Evolutionary conservation across 2,329 filamentous ascomycete genomes (phyloP).

Genomic region (Hypocreales sp.): DNA sequence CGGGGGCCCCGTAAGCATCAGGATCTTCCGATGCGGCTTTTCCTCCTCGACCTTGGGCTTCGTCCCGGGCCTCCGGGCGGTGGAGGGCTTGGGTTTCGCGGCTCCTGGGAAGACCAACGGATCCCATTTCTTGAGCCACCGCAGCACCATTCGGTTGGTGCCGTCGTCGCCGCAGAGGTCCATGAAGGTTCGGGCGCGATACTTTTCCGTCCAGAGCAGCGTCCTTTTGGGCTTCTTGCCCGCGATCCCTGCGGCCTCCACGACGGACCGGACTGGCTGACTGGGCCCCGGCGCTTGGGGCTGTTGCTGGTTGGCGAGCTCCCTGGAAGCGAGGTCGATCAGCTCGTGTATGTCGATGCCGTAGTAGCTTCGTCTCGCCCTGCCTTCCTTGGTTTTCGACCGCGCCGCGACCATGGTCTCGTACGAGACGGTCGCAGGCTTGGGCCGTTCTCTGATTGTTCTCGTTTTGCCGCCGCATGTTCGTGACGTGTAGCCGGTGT

Average conservation of each 20-base stretch:
- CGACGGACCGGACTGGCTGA: constrained; percentile 25
- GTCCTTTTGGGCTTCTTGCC: constrained; percentile 30
- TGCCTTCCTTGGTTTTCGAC: constrained; percentile 49
- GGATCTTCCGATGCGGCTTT: constrained; percentile 68
- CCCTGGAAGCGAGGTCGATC: constrained; percentile 53
- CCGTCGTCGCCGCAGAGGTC: constrained; percentile 90
- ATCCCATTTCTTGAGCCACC: constrained; percentile 94
- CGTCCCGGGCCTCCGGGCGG: constrained; percentile 23
- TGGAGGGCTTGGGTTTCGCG: constrained; percentile 38
- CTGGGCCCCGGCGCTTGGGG: constrained; percentile 11
- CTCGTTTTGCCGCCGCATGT: constrained; percentile 42
- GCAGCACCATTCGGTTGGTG: constrained; percentile 77
- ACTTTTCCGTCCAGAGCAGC: constrained; percentile 92
- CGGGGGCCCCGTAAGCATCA: constrained; percentile 81
- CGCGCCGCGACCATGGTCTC: constrained; percentile 53
- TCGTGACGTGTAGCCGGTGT: constrained; percentile 25
- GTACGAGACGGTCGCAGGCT: constrained; percentile 34
- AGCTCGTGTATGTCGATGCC: constrained; percentile 83
- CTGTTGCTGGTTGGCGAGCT: constrained; percentile 27
- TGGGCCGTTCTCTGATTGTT: constrained; percentile 38
- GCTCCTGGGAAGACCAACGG: constrained; percentile 75
- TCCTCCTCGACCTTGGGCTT: constrained; percentile 44
- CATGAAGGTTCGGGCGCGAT: constrained; percentile 79
- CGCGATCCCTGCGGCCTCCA: constrained; percentile 10
- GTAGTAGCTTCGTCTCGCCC: constrained; percentile 67